Evolutionary conservation across 345 rosid genomes (phyloP), one percentile per base, ranked within the genome.

Genomic region (Clausena lansium): DNA sequence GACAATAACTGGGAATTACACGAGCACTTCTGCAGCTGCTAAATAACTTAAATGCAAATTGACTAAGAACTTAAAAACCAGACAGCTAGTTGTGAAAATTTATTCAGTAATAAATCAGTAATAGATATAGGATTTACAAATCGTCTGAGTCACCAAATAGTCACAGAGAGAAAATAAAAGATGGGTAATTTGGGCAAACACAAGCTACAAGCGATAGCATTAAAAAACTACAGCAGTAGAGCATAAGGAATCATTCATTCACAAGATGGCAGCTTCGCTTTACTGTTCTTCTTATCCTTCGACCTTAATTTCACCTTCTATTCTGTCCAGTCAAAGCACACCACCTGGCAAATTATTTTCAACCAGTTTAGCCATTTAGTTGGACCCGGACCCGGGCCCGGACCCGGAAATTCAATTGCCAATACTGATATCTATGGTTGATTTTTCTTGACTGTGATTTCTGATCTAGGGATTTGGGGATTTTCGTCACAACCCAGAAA

Each of bases 311-410:
- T 14, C 70, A 4, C 41, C 70, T 10, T 30, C 33, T 50, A 22
- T 50, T 64, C 1, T n/a, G 28, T 32, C 71, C 70, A 32, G 9
- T 47, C 50, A 64, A 60, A 32, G 39, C 50, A 14, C 70, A 35
- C 71, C 78, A 75, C 71, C 62, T 75, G 78, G 78, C 62, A n/a
- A 75, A 27, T 30, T 28, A 6, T n/a, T 71, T 24, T 41, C 33
- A n/a, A 75, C 69, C 69, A 50, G 7, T 20, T 24, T 30, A 32
- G 24, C 70, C 38, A 0, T 62, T 74, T n/a, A 45, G 5, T 3
- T 45, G 17, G 50, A 36, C 24, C n/a, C 3, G n/a, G 30, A 30
- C 1, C 32, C 3, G n/a, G 30, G 2, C 1, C 32, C 32, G 32
- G 32, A 54, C 19, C 28, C 28, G 3, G 45, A n/a, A 4, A 55